Evolutionary conservation across 2,329 filamentous ascomycete species (phyloP).

Genomic region (Macrophomina tecta): DNA sequence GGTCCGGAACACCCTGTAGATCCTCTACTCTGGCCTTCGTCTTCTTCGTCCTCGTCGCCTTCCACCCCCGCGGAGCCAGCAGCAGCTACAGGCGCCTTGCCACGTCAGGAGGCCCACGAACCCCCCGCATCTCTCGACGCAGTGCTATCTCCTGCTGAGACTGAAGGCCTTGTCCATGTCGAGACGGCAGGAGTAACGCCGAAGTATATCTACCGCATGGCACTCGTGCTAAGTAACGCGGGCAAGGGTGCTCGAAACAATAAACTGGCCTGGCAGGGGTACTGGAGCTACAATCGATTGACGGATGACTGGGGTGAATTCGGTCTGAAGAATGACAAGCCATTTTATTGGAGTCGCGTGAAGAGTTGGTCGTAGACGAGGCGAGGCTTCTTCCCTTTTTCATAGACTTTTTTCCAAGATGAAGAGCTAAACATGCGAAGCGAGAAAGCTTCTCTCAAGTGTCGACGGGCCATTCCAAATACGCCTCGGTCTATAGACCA

Average conservation of each 20-base stretch:
- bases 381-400: too few species aligned
- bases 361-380: constrained; percentile 57
- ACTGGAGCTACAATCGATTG: constrained; percentile 87
- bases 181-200: constrained; percentile 83
- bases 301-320: constrained; percentile 94
- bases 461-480: too few species aligned
- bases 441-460: too few species aligned
- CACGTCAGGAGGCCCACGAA: not conserved
- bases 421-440: too few species aligned
- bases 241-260: constrained; percentile 73
- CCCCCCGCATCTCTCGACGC: constrained; percentile 5
- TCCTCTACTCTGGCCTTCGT: constrained; percentile 14
- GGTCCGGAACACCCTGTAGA: constrained; percentile 47
- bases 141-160: constrained; percentile 28
- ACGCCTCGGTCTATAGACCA: too few species aligned
- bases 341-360: constrained; percentile 68
- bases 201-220: constrained; percentile 86
- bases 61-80: not conserved
- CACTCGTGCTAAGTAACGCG: constrained; percentile 72
- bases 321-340: constrained; percentile 64
- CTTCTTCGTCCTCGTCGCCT: constrained; percentile 1
- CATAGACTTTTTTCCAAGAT: too few species aligned
- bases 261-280: constrained; percentile 86
- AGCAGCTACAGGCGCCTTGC: not conserved
- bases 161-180: constrained; percentile 63